Conservation (phyloP, 1,284 basidiomycete genomes). For the Jaminaea rosea region DNA sequence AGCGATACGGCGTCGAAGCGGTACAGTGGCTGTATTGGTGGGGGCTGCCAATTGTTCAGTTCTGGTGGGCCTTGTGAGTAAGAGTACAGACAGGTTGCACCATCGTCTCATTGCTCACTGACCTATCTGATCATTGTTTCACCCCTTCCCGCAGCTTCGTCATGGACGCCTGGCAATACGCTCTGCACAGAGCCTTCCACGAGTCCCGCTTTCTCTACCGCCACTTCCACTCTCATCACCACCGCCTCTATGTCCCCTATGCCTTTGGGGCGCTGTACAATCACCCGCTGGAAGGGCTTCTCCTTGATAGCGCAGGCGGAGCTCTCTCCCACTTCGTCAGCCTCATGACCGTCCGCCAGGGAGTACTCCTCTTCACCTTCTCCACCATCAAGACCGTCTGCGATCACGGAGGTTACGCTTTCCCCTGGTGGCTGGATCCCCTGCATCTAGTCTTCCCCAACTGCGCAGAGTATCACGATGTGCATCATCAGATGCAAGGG, state of each 20-base stretch:
- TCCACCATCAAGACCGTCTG: conserved; percentile 91
- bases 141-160: conserved; percentile 59
- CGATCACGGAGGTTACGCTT: conserved; percentile 85
- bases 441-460: conserved; percentile 80
- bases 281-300: conserved; percentile 81
- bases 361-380: conserved; percentile 73
- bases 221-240: conserved; percentile 87
- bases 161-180: conserved; percentile 98
- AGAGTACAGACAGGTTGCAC: background rate
- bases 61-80: conserved; percentile 74
- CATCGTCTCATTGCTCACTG: background rate
- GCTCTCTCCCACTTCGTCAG: conserved; percentile 65
- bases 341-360: conserved; percentile 64
- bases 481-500: conserved; percentile 85
- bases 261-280: conserved; percentile 97
- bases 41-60: conserved; percentile 69
- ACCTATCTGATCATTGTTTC: conserved; percentile 5
- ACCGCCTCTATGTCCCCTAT: conserved; percentile 92
- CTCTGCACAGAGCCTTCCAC: conserved; percentile 86
- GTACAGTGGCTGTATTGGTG: conserved; percentile 85
- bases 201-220: conserved; percentile 82
- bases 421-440: conserved; percentile 68
- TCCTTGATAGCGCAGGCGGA: conserved; percentile 79
- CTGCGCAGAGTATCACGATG: conserved; percentile 95
- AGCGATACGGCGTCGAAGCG: conserved; percentile 53